Evolutionary conservation across 345 rosid species (phyloP).

Genomic region (Hirschfeldia incana): DNA sequence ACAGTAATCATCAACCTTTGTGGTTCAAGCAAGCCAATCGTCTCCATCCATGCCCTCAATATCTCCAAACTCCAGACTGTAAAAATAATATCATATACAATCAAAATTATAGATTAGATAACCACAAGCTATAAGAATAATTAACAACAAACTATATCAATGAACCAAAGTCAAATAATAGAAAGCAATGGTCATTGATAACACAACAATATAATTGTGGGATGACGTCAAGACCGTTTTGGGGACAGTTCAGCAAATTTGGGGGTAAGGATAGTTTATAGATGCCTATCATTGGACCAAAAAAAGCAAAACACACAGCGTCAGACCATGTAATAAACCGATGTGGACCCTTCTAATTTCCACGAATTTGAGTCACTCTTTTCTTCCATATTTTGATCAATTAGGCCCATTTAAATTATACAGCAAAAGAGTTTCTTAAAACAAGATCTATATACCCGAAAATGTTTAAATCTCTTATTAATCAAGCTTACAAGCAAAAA

Average conservation of each 20-base stretch:
- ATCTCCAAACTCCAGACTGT: conserved; percentile 95
- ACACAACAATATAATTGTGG: background rate
- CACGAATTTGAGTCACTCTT: conserved; percentile 24
- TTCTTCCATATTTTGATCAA: conserved; percentile 17
- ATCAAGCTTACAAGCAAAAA: background rate
- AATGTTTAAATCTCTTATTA: background rate
- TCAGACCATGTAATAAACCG: conserved; percentile 37
- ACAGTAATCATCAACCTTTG: conserved; percentile 68
- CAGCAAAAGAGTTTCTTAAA: background rate
- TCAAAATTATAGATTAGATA: background rate
- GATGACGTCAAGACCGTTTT: conserved; percentile 35
- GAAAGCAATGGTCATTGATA: conserved; percentile 7
- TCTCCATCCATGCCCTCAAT: conserved; percentile 77
- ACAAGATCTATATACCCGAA: background rate
- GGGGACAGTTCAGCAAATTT: conserved; percentile 35
- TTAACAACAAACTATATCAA: background rate
- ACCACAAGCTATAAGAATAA: too few relatives aligned
- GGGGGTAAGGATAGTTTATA: conserved; percentile 29
- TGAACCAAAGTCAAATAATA: background rate
- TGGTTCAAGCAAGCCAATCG: conserved; percentile 76
- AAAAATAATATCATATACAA: conserved; percentile 12
- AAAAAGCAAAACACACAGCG: conserved; percentile 13
- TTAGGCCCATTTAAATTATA: background rate
- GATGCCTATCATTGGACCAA: conserved; percentile 41
- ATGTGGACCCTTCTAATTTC: conserved; percentile 35